phyloP scores from a whole-genome alignment of 805 yeast genomes.

The Wickerhamiella nectarea region DNA sequence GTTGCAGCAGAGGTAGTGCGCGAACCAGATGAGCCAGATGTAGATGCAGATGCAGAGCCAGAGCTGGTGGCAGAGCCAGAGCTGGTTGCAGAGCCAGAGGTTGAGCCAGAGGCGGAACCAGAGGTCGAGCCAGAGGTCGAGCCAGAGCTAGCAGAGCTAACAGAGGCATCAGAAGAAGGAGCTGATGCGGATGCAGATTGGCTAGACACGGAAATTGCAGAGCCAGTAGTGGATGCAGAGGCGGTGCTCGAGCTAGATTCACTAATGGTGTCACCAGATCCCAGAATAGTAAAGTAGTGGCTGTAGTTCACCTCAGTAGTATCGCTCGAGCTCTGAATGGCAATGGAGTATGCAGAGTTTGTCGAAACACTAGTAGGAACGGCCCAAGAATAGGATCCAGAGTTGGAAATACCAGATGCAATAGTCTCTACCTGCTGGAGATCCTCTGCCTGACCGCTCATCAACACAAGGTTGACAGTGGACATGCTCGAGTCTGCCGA shows the following conservation, averaged over 20 bases:
- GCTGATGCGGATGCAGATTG: neutral
- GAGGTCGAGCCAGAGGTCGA: neutral
- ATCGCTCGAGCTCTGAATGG: conserved; percentile 18
- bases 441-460: conserved; percentile 21
- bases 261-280: conserved; percentile 7
- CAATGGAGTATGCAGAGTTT: conserved; percentile 20
- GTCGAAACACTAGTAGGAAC: conserved; percentile 16
- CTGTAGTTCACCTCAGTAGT: conserved; percentile 17
- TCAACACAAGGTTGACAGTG: conserved; percentile 20
- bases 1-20: too few species aligned
- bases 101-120: neutral
- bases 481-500: conserved; percentile 17
- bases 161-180: neutral
- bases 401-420: conserved; percentile 21
- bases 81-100: neutral
- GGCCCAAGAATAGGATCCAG: conserved; percentile 23
- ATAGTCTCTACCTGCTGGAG: conserved; percentile 18
- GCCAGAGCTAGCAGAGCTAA: neutral
- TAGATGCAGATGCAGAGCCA: conserved; percentile 5
- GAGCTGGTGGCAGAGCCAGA: conserved; percentile 2
- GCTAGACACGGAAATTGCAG: neutral
- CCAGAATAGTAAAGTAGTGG: conserved; percentile 12
- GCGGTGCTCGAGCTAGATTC: neutral
- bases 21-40: conserved; percentile 1
- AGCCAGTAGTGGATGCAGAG: neutral